phyloP scores from a whole-genome alignment of 768 basidiomycete species.

The Inosperma sp. region DNA sequence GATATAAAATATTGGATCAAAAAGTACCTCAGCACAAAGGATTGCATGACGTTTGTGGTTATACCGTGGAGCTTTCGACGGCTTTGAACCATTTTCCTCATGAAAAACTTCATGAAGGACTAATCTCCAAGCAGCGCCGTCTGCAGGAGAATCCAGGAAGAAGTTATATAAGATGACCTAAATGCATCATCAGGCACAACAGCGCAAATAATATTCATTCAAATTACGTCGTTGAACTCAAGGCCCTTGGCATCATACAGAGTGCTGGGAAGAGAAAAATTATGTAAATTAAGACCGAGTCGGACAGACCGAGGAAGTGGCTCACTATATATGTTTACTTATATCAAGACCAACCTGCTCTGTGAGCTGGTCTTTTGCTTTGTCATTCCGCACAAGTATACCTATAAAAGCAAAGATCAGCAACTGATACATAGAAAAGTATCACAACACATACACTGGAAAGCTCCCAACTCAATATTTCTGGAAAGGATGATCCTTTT shows the following conservation, averaged over 20 bases:
- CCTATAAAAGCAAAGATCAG: constrained; percentile 33
- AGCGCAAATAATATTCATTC: background rate
- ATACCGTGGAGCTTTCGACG: constrained; percentile 41
- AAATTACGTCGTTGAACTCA: constrained; percentile 53
- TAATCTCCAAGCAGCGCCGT: constrained; percentile 55
- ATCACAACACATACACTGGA: constrained; percentile 47
- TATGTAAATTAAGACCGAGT: background rate
- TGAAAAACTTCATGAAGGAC: constrained; percentile 37
- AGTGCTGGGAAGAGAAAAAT: constrained; percentile 33
- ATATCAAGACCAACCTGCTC: constrained; percentile 53
- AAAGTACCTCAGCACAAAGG: constrained; percentile 53
- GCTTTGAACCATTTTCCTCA: constrained; percentile 7
- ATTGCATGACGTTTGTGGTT: constrained; percentile 47
- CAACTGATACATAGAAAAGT: background rate
- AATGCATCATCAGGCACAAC: background rate
- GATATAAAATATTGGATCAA: background rate
- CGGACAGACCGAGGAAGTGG: background rate
- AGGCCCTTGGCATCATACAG: constrained; percentile 63
- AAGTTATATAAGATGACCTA: constrained; percentile 62
- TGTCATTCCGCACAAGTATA: constrained; percentile 62
- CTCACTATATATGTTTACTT: constrained; percentile 60
- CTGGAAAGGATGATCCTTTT: constrained; percentile 12
- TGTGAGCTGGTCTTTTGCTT: constrained; percentile 43
- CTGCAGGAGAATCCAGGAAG: constrained; percentile 56
- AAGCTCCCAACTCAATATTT: constrained; percentile 53